A percentile compares a stretch with the other conserved stretches of the same genome.
These are phyloP conservation scores for Diplodia scrobiculata DNA, from an alignment of 2,329 filamentous ascomycete genomes.

Conservation along the genomic window DNA sequence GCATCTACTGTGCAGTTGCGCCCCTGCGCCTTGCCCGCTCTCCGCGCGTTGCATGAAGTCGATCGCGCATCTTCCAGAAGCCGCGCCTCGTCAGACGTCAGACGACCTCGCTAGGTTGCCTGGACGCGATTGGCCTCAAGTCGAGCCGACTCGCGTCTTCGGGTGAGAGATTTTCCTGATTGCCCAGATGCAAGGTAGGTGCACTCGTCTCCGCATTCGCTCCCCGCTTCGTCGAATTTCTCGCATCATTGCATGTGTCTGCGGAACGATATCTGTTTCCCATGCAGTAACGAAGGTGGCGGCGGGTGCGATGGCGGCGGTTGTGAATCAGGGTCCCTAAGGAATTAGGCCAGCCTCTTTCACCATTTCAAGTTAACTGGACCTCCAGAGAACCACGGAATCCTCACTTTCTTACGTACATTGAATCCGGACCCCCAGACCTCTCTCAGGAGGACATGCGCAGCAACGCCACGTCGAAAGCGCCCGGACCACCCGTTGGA, in stretches of 20 bases:
- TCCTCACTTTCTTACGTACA: constrained; percentile 16
- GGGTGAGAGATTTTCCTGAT: constrained; percentile 20
- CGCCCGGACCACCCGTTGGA: constrained; percentile 3
- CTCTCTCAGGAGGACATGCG: constrained; percentile 4
- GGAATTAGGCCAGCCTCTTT: constrained; percentile 11
- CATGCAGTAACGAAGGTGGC: constrained; percentile 11
- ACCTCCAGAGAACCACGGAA: constrained; percentile 16
- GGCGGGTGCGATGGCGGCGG: background rate
- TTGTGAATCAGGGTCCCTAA: constrained; percentile 17
- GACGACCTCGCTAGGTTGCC: background rate
- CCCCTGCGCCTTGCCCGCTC: constrained; percentile 24
- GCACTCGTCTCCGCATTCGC: constrained; percentile 19
- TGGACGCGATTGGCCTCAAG: background rate
- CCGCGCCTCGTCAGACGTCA: constrained; percentile 6
- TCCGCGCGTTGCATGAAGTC: constrained; percentile 3
- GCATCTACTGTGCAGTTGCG: constrained; percentile 20
- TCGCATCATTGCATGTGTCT: constrained; percentile 18
- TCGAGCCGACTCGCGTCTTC: constrained; percentile 2
- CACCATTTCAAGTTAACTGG: constrained; percentile 6
- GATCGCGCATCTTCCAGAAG: constrained; percentile 1
- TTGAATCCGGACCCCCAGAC: background rate
- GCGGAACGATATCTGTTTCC: constrained; percentile 9
- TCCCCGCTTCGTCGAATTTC: constrained; percentile 1
- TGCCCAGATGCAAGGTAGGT: constrained; percentile 1
- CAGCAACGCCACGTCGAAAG: background rate